These are phyloP conservation scores for Globisporangium viniferum DNA, from an alignment of 352 stramenopile genomes.

Conservation along the genomic window DNA sequence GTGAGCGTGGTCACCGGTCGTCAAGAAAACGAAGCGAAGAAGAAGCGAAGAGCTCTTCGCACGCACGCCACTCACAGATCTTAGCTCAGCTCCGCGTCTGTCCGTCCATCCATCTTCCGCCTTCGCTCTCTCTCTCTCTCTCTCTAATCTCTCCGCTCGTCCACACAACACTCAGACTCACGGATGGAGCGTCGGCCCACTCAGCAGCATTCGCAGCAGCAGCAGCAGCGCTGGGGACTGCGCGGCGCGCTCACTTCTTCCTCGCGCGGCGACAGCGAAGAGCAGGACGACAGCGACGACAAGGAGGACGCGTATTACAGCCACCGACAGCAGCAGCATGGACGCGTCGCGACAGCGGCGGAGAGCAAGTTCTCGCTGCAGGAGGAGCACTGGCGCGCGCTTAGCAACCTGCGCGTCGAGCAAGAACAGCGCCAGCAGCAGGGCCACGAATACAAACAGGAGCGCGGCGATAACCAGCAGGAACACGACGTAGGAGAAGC, in stretches of 20 bases:
- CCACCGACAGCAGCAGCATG: background rate
- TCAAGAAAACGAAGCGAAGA: background rate
- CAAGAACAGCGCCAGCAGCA: conserved; percentile 13
- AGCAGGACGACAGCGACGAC: background rate
- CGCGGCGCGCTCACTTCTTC: background rate
- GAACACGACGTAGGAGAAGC: conserved; percentile 1
- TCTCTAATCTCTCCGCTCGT: background rate
- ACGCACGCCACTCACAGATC: background rate
- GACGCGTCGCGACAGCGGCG: background rate
- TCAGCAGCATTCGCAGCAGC: conserved; percentile 5
- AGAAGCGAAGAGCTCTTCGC: background rate
- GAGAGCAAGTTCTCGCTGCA: conserved; percentile 7
- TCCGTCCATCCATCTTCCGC: background rate
- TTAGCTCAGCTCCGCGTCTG: background rate
- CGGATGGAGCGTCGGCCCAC: background rate
- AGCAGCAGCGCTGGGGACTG: conserved; percentile 1
- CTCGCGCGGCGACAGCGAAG: background rate
- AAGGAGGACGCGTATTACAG: background rate
- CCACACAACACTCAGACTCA: background rate
- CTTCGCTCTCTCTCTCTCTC: background rate
- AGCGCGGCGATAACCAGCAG: conserved; percentile 9
- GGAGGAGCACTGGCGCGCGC: conserved; percentile 39
- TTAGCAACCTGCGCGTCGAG: conserved; percentile 37
- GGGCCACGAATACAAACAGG: conserved; percentile 13
- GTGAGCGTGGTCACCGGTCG: background rate